Percentiles rank a stretch among this genome's conserved stretches.
These are phyloP conservation scores for Epichloe sp. DNA, from an alignment of 2,329 filamentous ascomycete genomes.

Conservation along the genomic window DNA sequence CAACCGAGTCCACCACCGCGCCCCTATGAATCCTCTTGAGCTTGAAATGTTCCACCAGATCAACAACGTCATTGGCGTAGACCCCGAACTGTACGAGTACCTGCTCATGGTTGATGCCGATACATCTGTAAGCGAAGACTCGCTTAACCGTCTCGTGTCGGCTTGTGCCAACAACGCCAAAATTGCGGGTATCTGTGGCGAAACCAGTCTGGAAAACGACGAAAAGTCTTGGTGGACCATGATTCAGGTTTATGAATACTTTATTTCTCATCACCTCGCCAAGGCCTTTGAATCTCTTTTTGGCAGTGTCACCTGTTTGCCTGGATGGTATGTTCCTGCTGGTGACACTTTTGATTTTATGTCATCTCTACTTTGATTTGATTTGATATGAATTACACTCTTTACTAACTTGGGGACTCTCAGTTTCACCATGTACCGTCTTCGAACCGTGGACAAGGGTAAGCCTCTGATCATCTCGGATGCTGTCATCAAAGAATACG, in stretches of 20 bases:
- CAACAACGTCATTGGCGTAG: constrained; percentile 97
- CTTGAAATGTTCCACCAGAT: constrained; percentile 98
- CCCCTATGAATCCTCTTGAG: constrained; percentile 90
- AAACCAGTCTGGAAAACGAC: constrained; percentile 92
- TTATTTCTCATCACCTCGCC: constrained; percentile 90
- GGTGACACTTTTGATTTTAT: not conserved
- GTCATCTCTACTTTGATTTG: not conserved
- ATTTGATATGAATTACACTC: constrained; percentile 4
- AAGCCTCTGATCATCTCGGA: constrained; percentile 91
- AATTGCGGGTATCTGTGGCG: constrained; percentile 94
- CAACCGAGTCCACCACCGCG: constrained; percentile 89
- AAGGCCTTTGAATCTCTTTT: constrained; percentile 98
- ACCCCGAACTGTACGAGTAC: constrained; percentile 95
- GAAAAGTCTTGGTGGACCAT: constrained; percentile 97
- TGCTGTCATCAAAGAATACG: constrained; percentile 75
- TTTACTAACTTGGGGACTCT: constrained; percentile 21
- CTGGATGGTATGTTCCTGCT: constrained; percentile 69
- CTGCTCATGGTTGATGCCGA: constrained; percentile 96
- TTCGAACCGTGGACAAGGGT: constrained; percentile 86
- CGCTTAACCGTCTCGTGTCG: constrained; percentile 81
- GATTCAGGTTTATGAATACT: constrained; percentile 99
- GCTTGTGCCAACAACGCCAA: constrained; percentile 88
- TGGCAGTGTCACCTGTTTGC: constrained; percentile 95
- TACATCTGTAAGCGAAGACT: constrained; percentile 85
- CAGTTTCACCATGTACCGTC: constrained; percentile 98